Evolutionary conservation across 2,329 filamentous ascomycete genomes (phyloP), one percentile per base, ranked within the genome.

Genomic region (Claviceps arundinis): DNA sequence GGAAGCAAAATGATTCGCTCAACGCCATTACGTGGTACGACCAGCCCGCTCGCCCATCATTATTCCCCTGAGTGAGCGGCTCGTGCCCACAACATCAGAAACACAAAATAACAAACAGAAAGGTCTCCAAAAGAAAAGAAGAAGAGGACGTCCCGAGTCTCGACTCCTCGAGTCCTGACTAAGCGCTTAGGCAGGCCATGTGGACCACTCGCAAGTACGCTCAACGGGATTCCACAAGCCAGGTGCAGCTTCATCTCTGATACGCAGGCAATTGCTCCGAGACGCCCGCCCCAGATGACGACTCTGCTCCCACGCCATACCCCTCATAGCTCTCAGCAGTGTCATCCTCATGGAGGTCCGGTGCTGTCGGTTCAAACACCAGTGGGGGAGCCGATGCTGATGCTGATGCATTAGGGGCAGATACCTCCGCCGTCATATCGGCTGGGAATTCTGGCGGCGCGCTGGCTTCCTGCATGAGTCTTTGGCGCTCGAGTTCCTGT

Each of bases 401-500:
- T 11, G 30, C 30, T 30, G 30, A 30, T 30, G 30, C 30, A 11
- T 11, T 8, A 43, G 41, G 19, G 4, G 14, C 41, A 11, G 50
- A 24, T 13, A 63, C 62, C 40, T 60, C 74, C 70, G 11, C 19
- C 41, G 16, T 43, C 54, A 71, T 72, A 56, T 81, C 78, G 5
- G 75, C 72, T 0, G 76, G 76, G 45, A 80, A 76, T 11, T 76
- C 73, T 3, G 75, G 76, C 4, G 84, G 84, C 8, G 79, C 78
- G 63, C 82, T 85, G 7, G 78, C 79, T 60, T 85, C 76, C 50
- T 74, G 70, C 54, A 85, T 70, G n/a, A 87, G 65, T 40, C 82
- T 73, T 52, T 71, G 76, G 19, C 82, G 74, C 63, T 90, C 85
- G 6, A 89, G 70, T 63, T 94, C 88, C 59, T 84, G 81, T 64